A percentile compares a stretch with the other conserved stretches of the same genome.
Evolutionary conservation across 345 rosid genomes (phyloP).

Genomic region (Citrus mangshanensis): DNA sequence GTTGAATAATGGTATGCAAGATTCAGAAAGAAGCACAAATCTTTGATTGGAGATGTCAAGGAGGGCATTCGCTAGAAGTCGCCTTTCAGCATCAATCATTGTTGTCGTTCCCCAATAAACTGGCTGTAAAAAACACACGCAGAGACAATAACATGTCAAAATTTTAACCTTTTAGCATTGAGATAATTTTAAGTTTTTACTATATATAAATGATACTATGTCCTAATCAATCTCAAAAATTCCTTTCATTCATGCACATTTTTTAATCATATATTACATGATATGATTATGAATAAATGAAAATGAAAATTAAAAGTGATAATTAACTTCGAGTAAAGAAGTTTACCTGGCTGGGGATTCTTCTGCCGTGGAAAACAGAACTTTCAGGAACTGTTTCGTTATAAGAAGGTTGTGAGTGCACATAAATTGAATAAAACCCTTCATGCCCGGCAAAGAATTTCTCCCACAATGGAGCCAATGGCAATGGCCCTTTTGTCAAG

Average conservation of each 20-base stretch:
- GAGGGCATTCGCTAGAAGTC: conserved; percentile 68
- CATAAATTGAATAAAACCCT: conserved; percentile 63
- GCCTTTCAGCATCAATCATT: conserved; percentile 69
- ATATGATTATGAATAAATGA: not conserved
- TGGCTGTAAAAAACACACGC: conserved; percentile 26
- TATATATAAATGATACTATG: too few species aligned
- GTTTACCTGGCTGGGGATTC: conserved; percentile 74
- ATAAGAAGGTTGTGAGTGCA: conserved; percentile 65
- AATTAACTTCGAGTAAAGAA: not conserved
- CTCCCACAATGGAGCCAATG: conserved; percentile 75
- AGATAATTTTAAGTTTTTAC: too few species aligned
- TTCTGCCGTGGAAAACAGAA: conserved; percentile 55
- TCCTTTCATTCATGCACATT: not conserved
- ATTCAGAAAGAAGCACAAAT: conserved; percentile 67
- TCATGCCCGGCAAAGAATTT: conserved; percentile 59
- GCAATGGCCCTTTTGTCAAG: conserved; percentile 56
- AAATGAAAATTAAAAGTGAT: not conserved
- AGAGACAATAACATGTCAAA: too few species aligned
- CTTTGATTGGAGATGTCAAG: conserved; percentile 59
- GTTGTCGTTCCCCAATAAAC: conserved; percentile 65
- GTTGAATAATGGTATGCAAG: conserved; percentile 67
- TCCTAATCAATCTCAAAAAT: not conserved
- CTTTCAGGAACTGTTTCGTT: conserved; percentile 32
- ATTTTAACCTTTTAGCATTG: not conserved
- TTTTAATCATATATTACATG: not conserved